A percentile compares a stretch with the other conserved stretches of the same genome.
Conservation (phyloP, 2,329 filamentous ascomycete genomes). For the Fusarium sororula region DNA sequence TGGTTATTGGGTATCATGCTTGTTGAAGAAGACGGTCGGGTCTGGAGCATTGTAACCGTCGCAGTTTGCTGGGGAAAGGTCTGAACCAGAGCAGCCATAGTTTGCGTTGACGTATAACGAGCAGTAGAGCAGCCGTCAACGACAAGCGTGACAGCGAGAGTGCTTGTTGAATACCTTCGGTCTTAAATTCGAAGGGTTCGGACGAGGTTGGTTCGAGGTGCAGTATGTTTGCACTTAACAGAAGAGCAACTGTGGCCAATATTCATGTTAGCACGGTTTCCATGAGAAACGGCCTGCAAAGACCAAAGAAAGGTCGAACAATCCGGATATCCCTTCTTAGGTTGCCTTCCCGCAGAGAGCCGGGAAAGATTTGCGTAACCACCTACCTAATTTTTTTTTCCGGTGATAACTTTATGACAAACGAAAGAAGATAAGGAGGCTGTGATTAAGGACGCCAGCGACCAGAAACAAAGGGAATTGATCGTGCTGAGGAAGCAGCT, state of each 20-base stretch:
- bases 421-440: conserved; percentile 48
- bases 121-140: conserved; percentile 21
- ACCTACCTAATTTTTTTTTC: conserved; percentile 39
- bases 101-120: conserved; percentile 46
- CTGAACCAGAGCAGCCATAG: conserved; percentile 87
- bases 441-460: conserved; percentile 65
- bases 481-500: conserved; percentile 51
- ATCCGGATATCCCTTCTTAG: not conserved
- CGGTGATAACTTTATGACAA: conserved; percentile 33
- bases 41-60: conserved; percentile 79
- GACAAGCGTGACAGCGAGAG: conserved; percentile 26
- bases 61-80: conserved; percentile 79
- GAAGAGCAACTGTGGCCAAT: conserved; percentile 18
- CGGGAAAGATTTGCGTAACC: conserved; percentile 3
- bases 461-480: conserved; percentile 56
- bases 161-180: conserved; percentile 28
- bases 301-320: not conserved
- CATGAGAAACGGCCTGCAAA: not conserved
- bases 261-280: conserved; percentile 15
- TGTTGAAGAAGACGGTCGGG: conserved; percentile 68
- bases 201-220: conserved; percentile 8
- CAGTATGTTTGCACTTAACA: conserved; percentile 21
- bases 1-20: conserved; percentile 61
- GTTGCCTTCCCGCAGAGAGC: not conserved
- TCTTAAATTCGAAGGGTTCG: not conserved